Evolutionary conservation across 257 asterid species (phyloP).

Genomic region (Primulina tabacum): DNA sequence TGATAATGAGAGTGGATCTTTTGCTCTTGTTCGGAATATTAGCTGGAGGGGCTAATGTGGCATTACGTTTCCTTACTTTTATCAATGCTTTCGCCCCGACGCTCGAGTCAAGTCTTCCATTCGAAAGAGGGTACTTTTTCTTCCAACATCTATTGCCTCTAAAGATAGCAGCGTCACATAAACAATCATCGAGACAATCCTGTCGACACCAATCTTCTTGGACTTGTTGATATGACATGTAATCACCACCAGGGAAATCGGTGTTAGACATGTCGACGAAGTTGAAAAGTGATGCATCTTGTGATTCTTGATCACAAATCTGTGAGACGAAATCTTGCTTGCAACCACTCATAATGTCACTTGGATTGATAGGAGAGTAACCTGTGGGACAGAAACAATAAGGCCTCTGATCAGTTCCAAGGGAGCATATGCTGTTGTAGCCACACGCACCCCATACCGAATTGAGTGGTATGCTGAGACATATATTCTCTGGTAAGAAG

Average conservation of each 20-base stretch:
- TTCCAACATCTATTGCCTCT: slow-evolving; percentile 31
- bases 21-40: neutral
- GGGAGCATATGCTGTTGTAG: slow-evolving; percentile 33
- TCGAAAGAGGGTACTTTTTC: slow-evolving; percentile 40
- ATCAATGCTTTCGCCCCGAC: slow-evolving; percentile 18
- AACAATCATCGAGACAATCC: slow-evolving; percentile 45
- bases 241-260: slow-evolving; percentile 30
- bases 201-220: slow-evolving; percentile 29
- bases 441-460: slow-evolving; percentile 44
- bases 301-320: slow-evolving; percentile 22
- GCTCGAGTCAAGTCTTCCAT: slow-evolving; percentile 28
- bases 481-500: slow-evolving; percentile 36
- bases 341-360: slow-evolving; percentile 32
- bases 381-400: slow-evolving; percentile 35
- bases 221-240: neutral
- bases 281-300: slow-evolving; percentile 10
- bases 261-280: slow-evolving; percentile 9
- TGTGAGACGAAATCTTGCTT: slow-evolving; percentile 18
- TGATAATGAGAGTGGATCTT: slow-evolving; percentile 18
- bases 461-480: slow-evolving; percentile 3
- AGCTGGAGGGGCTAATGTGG: neutral
- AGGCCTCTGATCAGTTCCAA: slow-evolving; percentile 26
- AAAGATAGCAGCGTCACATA: slow-evolving; percentile 39
- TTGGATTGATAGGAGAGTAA: slow-evolving; percentile 31
- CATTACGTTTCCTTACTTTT: slow-evolving; percentile 21